Conservation (phyloP, 1,284 basidiomycete genomes). For the Sanghuangporus sanghuang region DNA sequence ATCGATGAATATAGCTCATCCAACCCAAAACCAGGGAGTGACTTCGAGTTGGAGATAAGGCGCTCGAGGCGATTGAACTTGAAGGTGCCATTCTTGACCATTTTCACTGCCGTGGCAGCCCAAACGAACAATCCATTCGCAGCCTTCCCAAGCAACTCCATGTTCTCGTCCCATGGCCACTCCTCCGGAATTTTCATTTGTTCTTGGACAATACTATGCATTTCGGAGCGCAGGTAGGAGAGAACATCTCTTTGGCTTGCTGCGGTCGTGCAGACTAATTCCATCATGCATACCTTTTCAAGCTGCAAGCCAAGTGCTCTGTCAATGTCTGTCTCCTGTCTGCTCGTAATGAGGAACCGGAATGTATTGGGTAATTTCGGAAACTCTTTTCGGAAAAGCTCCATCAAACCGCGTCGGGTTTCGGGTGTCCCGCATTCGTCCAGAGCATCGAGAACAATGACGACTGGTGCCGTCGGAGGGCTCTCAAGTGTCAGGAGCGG, state of each 20-base stretch:
- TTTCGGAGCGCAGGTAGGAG: background rate
- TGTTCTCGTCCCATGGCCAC: constrained; percentile 6
- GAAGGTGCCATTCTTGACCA: background rate
- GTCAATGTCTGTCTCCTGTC: background rate
- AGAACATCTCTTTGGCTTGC: background rate
- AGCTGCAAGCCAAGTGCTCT: background rate
- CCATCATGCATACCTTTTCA: background rate
- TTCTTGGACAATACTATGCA: background rate
- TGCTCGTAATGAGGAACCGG: constrained; percentile 5
- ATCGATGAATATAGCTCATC: background rate
- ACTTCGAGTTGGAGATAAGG: background rate
- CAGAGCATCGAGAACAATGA: constrained; percentile 8
- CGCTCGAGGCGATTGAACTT: background rate
- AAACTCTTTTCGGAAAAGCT: constrained; percentile 22
- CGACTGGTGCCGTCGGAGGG: background rate
- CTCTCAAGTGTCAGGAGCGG: background rate
- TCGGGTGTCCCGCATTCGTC: constrained; percentile 13
- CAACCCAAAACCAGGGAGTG: background rate
- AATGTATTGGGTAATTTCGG: background rate
- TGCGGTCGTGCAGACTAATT: background rate
- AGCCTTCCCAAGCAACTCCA: constrained; percentile 21
- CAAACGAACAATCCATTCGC: constrained; percentile 27
- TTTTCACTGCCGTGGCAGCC: constrained; percentile 25
- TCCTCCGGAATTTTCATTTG: background rate
- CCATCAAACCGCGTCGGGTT: constrained; percentile 27